phyloP scores from a whole-genome alignment of 257 asterid species.

The Verbascum thapsus region DNA sequence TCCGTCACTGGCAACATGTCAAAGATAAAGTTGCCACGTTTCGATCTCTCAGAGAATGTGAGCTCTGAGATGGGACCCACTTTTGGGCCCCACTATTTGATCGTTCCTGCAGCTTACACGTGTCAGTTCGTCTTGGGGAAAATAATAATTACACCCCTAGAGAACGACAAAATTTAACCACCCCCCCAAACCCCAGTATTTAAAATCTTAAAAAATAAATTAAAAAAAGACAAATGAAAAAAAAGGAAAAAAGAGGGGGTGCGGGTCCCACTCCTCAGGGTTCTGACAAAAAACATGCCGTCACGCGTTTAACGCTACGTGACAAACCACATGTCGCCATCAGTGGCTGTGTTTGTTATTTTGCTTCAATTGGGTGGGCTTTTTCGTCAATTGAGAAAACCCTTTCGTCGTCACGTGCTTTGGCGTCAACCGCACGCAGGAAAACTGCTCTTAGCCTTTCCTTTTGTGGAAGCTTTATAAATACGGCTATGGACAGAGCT shows the following conservation, averaged over 20 bases:
- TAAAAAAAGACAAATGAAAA: background rate
- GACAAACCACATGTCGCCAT: slow-evolving; percentile 41
- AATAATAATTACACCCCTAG: slow-evolving; percentile 15
- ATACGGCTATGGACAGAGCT: slow-evolving; percentile 12
- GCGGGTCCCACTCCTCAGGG: slow-evolving; percentile 10
- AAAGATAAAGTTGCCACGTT: too few relatives aligned
- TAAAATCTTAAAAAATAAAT: background rate
- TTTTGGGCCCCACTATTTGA: background rate
- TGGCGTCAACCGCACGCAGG: slow-evolving; percentile 45
- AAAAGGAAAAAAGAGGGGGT: background rate
- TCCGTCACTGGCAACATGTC: too few relatives aligned
- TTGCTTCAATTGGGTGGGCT: background rate
- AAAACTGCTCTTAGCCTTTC: background rate
- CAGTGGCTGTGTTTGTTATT: slow-evolving; percentile 10
- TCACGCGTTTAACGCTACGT: slow-evolving; percentile 34
- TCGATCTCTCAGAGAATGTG: background rate
- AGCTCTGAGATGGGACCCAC: background rate
- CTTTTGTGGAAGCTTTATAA: background rate
- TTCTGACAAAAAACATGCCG: slow-evolving; percentile 35
- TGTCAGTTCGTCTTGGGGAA: slow-evolving; percentile 7
- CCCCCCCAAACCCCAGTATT: background rate
- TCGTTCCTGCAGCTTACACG: slow-evolving; percentile 18
- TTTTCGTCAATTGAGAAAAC: slow-evolving; percentile 16
- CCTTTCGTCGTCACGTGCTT: slow-evolving; percentile 32
- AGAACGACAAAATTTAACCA: slow-evolving; percentile 29